Evolutionary conservation across 768 basidiomycete genomes (phyloP).

Genomic region (Rhodotorula toruloides): DNA sequence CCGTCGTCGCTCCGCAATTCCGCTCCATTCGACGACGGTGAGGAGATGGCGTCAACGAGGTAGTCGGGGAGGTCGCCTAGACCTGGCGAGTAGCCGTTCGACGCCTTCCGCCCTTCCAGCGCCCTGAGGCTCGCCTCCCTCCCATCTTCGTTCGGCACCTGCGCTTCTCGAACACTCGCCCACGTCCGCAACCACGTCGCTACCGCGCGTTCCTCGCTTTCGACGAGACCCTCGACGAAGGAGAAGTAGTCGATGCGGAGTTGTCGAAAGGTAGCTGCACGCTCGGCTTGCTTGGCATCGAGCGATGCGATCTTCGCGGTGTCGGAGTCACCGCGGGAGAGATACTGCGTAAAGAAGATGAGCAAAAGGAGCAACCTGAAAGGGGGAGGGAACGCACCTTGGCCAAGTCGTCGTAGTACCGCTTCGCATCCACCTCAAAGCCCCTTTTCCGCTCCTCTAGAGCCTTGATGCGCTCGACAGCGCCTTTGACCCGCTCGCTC

Average conservation of each 20-base stretch:
- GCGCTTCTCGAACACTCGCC: conserved; percentile 1
- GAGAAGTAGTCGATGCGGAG: conserved; percentile 37
- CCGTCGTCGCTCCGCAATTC: background rate
- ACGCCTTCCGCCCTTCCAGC: conserved; percentile 1
- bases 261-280: conserved; percentile 14
- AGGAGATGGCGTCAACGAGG: background rate
- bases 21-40: background rate
- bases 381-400: conserved; percentile 17
- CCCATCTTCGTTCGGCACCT: background rate
- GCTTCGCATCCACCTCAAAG: conserved; percentile 37
- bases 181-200: conserved; percentile 24
- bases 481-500: conserved; percentile 21
- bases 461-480: conserved; percentile 30
- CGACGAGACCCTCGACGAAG: conserved; percentile 32
- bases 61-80: background rate
- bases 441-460: conserved; percentile 33
- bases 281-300: conserved; percentile 36
- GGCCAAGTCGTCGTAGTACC: conserved; percentile 36
- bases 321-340: conserved; percentile 16
- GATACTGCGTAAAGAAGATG: conserved; percentile 26
- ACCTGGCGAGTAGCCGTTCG: no score
- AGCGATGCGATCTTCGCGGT: conserved; percentile 5
- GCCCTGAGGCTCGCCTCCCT: background rate
- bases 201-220: conserved; percentile 31
- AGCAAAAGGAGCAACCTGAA: background rate